These are phyloP conservation scores for Diaporthe sp. DNA, from an alignment of 2,329 filamentous ascomycete species.

Conservation along the genomic window DNA sequence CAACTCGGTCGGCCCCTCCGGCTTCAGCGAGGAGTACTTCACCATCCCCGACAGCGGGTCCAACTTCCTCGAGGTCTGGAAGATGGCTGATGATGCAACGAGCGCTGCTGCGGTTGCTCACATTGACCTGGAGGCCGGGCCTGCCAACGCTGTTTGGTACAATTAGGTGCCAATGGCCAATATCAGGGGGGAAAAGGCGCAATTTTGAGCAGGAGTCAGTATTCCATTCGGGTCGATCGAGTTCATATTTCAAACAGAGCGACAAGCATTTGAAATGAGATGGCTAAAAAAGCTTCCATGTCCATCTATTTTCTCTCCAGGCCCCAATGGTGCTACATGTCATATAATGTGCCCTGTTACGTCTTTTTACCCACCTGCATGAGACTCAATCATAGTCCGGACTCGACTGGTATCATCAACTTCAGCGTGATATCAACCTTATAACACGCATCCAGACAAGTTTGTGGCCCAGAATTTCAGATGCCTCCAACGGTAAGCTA, in stretches of 20 bases:
- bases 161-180: neutral
- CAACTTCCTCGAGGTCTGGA: slow-evolving; percentile 52
- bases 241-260: too few relatives aligned
- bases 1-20: slow-evolving; percentile 50
- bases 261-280: too few relatives aligned
- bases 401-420: neutral
- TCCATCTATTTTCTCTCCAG: too few relatives aligned
- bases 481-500: too few relatives aligned
- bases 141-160: slow-evolving; percentile 24
- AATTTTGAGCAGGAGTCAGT: too few relatives aligned
- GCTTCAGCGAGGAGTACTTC: slow-evolving; percentile 49
- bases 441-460: too few relatives aligned
- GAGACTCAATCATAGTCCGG: neutral
- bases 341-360: neutral
- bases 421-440: neutral
- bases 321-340: neutral
- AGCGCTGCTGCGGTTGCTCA: slow-evolving; percentile 12
- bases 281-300: too few relatives aligned
- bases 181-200: too few relatives aligned
- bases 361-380: neutral
- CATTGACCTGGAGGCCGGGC: slow-evolving; percentile 19
- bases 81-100: slow-evolving; percentile 42
- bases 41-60: slow-evolving; percentile 51
- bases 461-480: too few relatives aligned
- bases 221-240: too few relatives aligned